Percentiles rank a stretch among this genome's conserved stretches.
Evolutionary conservation across 176 grass and related monocot species (phyloP).

Genomic region (Bromus sterilis): DNA sequence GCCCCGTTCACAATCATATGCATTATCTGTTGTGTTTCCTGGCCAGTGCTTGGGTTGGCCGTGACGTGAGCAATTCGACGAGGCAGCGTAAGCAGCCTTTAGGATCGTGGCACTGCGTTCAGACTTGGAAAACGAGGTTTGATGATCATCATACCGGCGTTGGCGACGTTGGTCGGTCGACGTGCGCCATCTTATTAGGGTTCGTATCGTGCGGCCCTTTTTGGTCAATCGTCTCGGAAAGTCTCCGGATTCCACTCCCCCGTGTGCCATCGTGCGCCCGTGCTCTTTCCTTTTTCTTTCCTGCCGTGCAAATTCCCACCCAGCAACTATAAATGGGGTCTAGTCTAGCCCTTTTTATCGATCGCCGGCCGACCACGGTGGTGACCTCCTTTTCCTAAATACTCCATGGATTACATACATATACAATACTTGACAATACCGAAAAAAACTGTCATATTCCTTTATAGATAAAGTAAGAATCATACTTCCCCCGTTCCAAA

Average conservation of each 20-base stretch:
- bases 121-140: not conserved
- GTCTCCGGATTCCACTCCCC: not conserved
- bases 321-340: no score
- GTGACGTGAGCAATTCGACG: constrained; percentile 21
- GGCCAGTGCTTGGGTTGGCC: not conserved
- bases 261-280: not conserved
- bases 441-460: no score
- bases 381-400: no score
- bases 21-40: not conserved
- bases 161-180: not conserved
- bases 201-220: not conserved
- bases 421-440: no score
- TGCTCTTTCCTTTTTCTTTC: not conserved
- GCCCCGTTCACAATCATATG: not conserved
- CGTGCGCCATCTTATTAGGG: not conserved
- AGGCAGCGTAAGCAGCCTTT: not conserved
- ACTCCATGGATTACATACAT: no score
- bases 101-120: not conserved
- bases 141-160: not conserved
- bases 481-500: no score
- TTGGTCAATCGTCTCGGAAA: not conserved
- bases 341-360: no score
- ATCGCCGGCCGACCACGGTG: no score
- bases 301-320: not conserved
- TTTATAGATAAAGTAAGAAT: no score